Percentiles rank a stretch among this genome's conserved stretches.
These are phyloP conservation scores for Fusarium burgessii DNA, from an alignment of 2,329 filamentous ascomycete genomes.

Conservation along the genomic window DNA sequence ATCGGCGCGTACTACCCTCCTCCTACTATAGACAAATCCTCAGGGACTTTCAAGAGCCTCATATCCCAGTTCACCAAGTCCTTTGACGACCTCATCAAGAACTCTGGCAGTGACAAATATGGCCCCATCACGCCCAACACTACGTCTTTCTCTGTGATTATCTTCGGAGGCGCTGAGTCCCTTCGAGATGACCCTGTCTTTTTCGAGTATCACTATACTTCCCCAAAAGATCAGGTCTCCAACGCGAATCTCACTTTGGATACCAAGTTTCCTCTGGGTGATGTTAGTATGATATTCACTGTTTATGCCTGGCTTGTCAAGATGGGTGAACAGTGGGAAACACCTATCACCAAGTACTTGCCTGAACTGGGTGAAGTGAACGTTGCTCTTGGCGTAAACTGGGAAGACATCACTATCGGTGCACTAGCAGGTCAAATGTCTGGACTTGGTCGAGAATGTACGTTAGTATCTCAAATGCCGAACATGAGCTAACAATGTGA, in stretches of 20 bases:
- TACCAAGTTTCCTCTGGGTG: constrained; percentile 47
- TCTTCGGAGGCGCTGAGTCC: constrained; percentile 30
- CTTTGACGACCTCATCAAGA: constrained; percentile 32
- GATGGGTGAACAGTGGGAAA: constrained; percentile 47
- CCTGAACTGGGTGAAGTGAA: constrained; percentile 40
- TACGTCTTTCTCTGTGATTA: constrained; percentile 34
- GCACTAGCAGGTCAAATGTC: constrained; percentile 39
- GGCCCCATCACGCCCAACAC: constrained; percentile 32
- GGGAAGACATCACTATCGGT: constrained; percentile 38
- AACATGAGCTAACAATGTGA: background rate
- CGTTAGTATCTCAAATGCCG: background rate
- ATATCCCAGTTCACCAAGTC: constrained; percentile 2
- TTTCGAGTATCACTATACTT: constrained; percentile 42
- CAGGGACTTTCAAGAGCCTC: background rate
- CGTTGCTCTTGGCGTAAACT: background rate
- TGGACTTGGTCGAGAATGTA: constrained; percentile 38
- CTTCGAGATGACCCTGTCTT: constrained; percentile 23
- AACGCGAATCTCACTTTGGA: constrained; percentile 33
- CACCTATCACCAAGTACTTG: constrained; percentile 46
- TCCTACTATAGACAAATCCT: constrained; percentile 19
- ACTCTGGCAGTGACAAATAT: constrained; percentile 32
- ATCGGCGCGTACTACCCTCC: constrained; percentile 41
- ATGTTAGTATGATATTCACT: constrained; percentile 50
- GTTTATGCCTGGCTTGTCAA: constrained; percentile 50
- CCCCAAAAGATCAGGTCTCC: constrained; percentile 16